These are phyloP conservation scores for Scheffersomyces lignosus DNA, from an alignment of 805 yeast genomes.

Conservation along the genomic window DNA sequence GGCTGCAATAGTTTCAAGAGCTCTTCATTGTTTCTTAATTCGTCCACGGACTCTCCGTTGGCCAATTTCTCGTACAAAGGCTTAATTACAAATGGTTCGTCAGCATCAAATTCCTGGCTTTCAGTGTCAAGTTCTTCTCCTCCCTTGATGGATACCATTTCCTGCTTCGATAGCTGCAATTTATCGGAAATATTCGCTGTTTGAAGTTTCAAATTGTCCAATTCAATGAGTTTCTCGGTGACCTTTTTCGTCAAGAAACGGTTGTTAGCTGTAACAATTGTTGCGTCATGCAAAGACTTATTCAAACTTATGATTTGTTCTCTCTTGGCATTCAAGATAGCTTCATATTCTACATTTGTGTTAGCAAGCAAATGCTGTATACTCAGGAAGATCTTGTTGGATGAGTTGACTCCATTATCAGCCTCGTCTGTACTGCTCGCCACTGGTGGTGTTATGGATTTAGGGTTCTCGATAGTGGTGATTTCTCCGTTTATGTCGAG, in stretches of 20 bases:
- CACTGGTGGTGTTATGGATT: constrained; percentile 3
- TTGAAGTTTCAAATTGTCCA: constrained; percentile 54
- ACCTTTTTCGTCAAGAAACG: constrained; percentile 36
- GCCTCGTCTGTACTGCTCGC: neutral
- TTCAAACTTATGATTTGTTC: constrained; percentile 36
- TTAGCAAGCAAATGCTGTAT: constrained; percentile 38
- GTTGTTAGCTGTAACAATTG: constrained; percentile 44
- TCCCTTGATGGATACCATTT: constrained; percentile 23
- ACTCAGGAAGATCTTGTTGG: constrained; percentile 36
- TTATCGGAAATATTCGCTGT: constrained; percentile 42
- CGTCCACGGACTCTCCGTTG: constrained; percentile 24
- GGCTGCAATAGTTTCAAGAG: constrained; percentile 43
- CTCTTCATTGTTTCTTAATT: constrained; percentile 23
- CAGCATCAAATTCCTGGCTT: constrained; percentile 75
- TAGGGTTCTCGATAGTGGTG: constrained; percentile 12
- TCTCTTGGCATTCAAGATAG: constrained; percentile 33
- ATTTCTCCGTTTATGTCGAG: constrained; percentile 9
- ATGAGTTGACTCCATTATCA: constrained; percentile 13
- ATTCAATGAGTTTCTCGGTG: constrained; percentile 32
- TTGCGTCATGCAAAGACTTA: constrained; percentile 38
- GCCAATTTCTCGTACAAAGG: constrained; percentile 56
- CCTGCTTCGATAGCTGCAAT: constrained; percentile 26
- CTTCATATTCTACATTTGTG: constrained; percentile 41
- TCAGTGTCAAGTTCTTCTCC: constrained; percentile 42
- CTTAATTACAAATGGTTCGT: constrained; percentile 82